These are phyloP conservation scores for Euphorbia tirucalli DNA, from an alignment of 345 rosid genomes.

Conservation along the genomic window DNA sequence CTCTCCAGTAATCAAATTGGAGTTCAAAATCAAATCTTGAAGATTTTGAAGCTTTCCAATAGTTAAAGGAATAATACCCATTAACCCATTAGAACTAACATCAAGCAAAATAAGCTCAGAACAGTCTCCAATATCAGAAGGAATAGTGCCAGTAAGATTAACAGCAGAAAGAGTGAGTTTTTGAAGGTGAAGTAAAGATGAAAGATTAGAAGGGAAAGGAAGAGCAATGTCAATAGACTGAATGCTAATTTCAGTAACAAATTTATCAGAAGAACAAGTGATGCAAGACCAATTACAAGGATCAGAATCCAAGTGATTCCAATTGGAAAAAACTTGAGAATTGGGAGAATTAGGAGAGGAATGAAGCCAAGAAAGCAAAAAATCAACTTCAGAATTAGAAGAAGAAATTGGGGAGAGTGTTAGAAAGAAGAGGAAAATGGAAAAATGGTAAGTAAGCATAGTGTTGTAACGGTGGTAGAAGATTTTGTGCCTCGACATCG, in stretches of 20 bases:
- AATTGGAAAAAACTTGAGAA: slow-evolving; percentile 42
- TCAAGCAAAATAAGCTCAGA: slow-evolving; percentile 45
- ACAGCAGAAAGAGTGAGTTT: slow-evolving; percentile 59
- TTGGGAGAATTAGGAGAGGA: slow-evolving; percentile 37
- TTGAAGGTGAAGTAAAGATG: slow-evolving; percentile 47
- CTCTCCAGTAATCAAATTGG: slow-evolving; percentile 73
- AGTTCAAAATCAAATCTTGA: slow-evolving; percentile 56
- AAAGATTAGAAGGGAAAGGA: slow-evolving; percentile 59
- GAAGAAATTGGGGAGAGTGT: slow-evolving; percentile 11
- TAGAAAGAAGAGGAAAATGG: slow-evolving; percentile 14
- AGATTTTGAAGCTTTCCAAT: slow-evolving; percentile 55
- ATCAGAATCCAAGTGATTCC: slow-evolving; percentile 58
- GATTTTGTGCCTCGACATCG: slow-evolving; percentile 45
- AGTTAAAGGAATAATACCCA: slow-evolving; percentile 59
- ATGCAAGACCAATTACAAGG: slow-evolving; percentile 88
- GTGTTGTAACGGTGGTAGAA: slow-evolving; percentile 21
- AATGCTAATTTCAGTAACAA: slow-evolving; percentile 62
- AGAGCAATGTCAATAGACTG: slow-evolving; percentile 52
- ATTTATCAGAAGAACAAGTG: slow-evolving; percentile 60
- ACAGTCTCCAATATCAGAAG: slow-evolving; percentile 53
- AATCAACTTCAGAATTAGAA: slow-evolving; percentile 49
- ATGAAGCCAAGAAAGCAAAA: slow-evolving; percentile 64
- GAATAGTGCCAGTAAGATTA: slow-evolving; percentile 68
- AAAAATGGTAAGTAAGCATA: too few species aligned
- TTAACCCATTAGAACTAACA: slow-evolving; percentile 59